phyloP scores from a whole-genome alignment of 768 basidiomycete genomes.

The Tulasnella sp. region DNA sequence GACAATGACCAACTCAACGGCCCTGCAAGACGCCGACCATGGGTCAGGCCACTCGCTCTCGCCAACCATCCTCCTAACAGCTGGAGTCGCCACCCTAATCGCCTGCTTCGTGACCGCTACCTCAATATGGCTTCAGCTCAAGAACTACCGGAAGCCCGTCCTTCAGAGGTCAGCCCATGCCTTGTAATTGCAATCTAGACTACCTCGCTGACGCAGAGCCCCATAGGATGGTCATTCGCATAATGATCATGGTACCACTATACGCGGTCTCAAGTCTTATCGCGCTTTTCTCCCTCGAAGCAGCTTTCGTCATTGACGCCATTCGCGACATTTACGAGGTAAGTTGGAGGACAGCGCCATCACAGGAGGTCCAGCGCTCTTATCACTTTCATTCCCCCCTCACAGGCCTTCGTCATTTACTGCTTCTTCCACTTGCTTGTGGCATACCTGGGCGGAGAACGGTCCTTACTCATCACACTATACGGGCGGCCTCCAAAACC shows the following conservation, averaged over 20 bases:
- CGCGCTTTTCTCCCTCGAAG: slow-evolving; percentile 86
- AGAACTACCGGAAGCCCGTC: slow-evolving; percentile 76
- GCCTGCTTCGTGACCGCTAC: slow-evolving; percentile 65
- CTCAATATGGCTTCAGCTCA: slow-evolving; percentile 73
- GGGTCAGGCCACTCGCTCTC: slow-evolving; percentile 52
- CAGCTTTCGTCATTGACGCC: slow-evolving; percentile 93
- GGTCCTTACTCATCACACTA: slow-evolving; percentile 82
- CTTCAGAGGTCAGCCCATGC: slow-evolving; percentile 55
- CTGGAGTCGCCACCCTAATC: slow-evolving; percentile 56
- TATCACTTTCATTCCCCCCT: not conserved
- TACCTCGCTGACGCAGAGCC: slow-evolving; percentile 23
- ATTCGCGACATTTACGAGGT: slow-evolving; percentile 96
- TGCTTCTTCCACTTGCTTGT: slow-evolving; percentile 81
- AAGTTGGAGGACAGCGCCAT: slow-evolving; percentile 25
- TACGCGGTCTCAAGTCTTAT: slow-evolving; percentile 88
- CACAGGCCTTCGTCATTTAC: slow-evolving; percentile 87
- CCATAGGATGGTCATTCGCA: slow-evolving; percentile 79
- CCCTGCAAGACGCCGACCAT: not conserved
- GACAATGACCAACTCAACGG: not conserved
- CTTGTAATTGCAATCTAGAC: not conserved
- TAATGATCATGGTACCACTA: slow-evolving; percentile 91
- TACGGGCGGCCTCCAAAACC: slow-evolving; percentile 85
- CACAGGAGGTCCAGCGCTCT: not conserved
- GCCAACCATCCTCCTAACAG: slow-evolving; percentile 47
- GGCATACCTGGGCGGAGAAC: slow-evolving; percentile 84